Conservation (phyloP, 495 filamentous ascomycete genomes). For the Parathielavia appendiculata region DNA sequence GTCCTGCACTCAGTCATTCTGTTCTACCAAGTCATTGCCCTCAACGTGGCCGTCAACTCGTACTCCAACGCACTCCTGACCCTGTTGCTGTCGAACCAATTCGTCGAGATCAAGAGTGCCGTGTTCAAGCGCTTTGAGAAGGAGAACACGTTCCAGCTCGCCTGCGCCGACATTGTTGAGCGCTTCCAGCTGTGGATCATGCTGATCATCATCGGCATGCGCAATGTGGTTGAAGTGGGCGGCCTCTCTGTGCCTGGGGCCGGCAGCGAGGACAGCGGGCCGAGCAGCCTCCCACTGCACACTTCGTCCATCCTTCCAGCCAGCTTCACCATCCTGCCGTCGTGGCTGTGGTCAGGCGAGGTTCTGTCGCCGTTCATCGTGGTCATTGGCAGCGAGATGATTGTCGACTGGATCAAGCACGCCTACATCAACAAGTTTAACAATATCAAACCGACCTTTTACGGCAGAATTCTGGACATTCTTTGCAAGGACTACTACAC, state of each 20-base stretch:
- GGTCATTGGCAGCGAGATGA: constrained; percentile 90
- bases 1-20: constrained; percentile 78
- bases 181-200: constrained; percentile 97
- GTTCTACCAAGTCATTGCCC: constrained; percentile 94
- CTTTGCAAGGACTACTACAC: constrained; percentile 97
- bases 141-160: constrained; percentile 93
- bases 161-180: constrained; percentile 94
- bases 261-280: constrained; percentile 41
- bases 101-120: constrained; percentile 95
- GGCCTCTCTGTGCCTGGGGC: constrained; percentile 51
- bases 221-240: constrained; percentile 92
- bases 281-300: constrained; percentile 43
- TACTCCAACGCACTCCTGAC: constrained; percentile 95
- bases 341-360: constrained; percentile 69
- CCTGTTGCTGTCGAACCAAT: constrained; percentile 88
- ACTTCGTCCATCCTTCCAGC: constrained; percentile 67
- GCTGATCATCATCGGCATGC: constrained; percentile 88
- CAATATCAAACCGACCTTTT: constrained; percentile 84
- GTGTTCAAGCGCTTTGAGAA: constrained; percentile 98
- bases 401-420: constrained; percentile 97
- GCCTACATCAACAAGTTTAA: constrained; percentile 99
- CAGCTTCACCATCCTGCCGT: constrained; percentile 83
- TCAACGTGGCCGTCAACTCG: constrained; percentile 97
- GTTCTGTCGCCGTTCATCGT: constrained; percentile 87
- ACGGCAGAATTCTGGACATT: constrained; percentile 83